Percentiles rank a stretch among this genome's conserved stretches.
These are phyloP conservation scores for Holtermanniella nyarrowii DNA, from an alignment of 768 basidiomycete species.

Conservation along the genomic window DNA sequence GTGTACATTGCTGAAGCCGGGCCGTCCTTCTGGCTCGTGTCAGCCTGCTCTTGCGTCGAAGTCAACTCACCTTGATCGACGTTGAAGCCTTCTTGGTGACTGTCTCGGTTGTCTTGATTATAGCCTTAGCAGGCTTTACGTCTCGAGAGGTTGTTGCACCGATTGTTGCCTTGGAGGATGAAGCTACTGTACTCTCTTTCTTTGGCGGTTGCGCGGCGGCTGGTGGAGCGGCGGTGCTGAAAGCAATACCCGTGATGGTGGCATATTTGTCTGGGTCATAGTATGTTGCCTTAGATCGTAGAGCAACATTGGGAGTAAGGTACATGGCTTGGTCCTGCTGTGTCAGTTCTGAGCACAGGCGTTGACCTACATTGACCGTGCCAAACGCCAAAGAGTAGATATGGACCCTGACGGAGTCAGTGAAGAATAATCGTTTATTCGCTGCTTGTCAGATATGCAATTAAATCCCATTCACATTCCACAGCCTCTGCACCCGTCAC, in stretches of 20 bases:
- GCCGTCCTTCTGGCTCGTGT: neutral
- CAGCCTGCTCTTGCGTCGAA: neutral
- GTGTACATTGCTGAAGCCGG: neutral
- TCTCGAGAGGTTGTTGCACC: neutral
- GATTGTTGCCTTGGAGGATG: neutral
- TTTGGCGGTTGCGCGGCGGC: neutral
- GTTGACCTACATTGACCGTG: constrained; percentile 18
- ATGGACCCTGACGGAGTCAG: constrained; percentile 18
- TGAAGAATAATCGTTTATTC: constrained; percentile 22
- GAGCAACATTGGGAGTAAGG: constrained; percentile 14
- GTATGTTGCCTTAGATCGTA: constrained; percentile 18
- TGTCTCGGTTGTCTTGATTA: neutral
- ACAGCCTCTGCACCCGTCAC: neutral
- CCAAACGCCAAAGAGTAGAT: constrained; percentile 26
- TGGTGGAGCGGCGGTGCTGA: constrained; percentile 3
- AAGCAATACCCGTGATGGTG: constrained; percentile 23
- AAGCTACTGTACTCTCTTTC: constrained; percentile 4
- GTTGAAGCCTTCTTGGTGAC: neutral
- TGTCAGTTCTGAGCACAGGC: constrained; percentile 1
- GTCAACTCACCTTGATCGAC: neutral
- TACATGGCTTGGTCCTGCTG: constrained; percentile 30
- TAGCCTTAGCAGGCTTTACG: neutral
- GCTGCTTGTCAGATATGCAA: constrained; percentile 6
- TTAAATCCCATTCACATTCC: neutral
- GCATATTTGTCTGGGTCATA: constrained; percentile 20